Evolutionary conservation across 1,139 yeast species (phyloP).

Genomic region (Sugiyamaella novakii): DNA sequence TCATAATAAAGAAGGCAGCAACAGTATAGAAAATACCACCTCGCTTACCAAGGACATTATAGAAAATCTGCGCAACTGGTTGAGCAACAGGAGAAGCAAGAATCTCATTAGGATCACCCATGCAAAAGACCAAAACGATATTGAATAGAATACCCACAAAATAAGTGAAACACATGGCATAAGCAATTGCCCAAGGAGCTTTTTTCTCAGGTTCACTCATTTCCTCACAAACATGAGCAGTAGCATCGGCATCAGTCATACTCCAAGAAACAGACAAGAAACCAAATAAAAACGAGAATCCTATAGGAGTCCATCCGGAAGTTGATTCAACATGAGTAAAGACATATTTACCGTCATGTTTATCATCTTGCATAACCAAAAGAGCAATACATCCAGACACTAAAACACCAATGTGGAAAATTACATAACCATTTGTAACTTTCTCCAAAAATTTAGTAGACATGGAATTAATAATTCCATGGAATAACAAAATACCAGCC

Average conservation of each 20-base stretch:
- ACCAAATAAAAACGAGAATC: slow-evolving; percentile 60
- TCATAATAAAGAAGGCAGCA: slow-evolving; percentile 51
- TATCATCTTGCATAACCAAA: slow-evolving; percentile 36
- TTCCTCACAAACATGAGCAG: slow-evolving; percentile 73
- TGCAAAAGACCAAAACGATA: slow-evolving; percentile 65
- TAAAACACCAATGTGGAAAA: slow-evolving; percentile 48
- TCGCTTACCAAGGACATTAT: slow-evolving; percentile 54
- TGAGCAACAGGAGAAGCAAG: slow-evolving; percentile 62
- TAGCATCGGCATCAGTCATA: slow-evolving; percentile 74
- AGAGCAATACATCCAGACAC: slow-evolving; percentile 44
- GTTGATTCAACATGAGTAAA: slow-evolving; percentile 38
- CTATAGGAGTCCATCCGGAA: slow-evolving; percentile 52
- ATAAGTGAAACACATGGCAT: slow-evolving; percentile 64
- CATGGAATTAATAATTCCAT: slow-evolving; percentile 48
- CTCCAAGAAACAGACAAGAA: slow-evolving; percentile 74
- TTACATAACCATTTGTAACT: slow-evolving; percentile 48
- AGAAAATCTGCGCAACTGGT: slow-evolving; percentile 60
- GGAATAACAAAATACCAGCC: slow-evolving; percentile 46
- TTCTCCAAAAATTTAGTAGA: slow-evolving; percentile 47
- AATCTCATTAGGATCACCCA: slow-evolving; percentile 55
- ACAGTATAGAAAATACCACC: slow-evolving; percentile 62
- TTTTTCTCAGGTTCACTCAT: slow-evolving; percentile 65
- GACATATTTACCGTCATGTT: slow-evolving; percentile 40
- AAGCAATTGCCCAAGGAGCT: slow-evolving; percentile 65
- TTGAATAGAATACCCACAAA: slow-evolving; percentile 61